Evolutionary conservation across 371 early-diverging fungal genomes (phyloP), one percentile per base, ranked within the genome.

Genomic region (Saksenaea oblongispora): DNA sequence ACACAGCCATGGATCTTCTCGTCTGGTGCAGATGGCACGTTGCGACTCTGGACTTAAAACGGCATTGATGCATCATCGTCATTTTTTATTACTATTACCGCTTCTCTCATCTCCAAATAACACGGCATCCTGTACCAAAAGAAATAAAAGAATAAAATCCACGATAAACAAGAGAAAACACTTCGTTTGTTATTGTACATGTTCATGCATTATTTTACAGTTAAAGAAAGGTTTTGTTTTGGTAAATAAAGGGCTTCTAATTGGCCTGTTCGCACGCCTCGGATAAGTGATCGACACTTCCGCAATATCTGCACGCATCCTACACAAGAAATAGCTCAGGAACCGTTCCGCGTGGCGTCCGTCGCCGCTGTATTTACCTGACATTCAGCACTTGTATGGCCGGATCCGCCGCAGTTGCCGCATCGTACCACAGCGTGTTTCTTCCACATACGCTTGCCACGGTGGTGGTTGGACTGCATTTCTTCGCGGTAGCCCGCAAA

Each of bases 1-100:
- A 89, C 89, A 35, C 96, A 97, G 78, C 98, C 99, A 22, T 98
- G 98, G 98, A 80, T 98, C 27, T 81, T 98, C 65, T 91, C 92
- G 22, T 82, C 84, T 37, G 93, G 92, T 58, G 87, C 92, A 22
- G 92, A 91, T 71, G 87, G 86, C 61, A 82, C 87, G n/a, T 75
- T 92, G 65, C 85, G 90, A 65, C 84, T 92, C 35, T 93, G 90
- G 86, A 89, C 92, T 53, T 92, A 85, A 74, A 44, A 47, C 15
- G 22, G 22, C 15, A 47, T 31, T 39, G 34, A 47, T 47, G 10
- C 24, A 47, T 18, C 22, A 18, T 22, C 18, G 5, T 47, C n/a
- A 15, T 22, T 47, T 47, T 47, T 10, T 47, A 18, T 22, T 47
- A 18, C 22, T 47, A 47, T 18, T 47, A 18, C 24, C 47, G 24